Evolutionary conservation across 139 green algal species (phyloP), one percentile per base, ranked within the genome.

Genomic region (Diplosphaera chodatii): DNA sequence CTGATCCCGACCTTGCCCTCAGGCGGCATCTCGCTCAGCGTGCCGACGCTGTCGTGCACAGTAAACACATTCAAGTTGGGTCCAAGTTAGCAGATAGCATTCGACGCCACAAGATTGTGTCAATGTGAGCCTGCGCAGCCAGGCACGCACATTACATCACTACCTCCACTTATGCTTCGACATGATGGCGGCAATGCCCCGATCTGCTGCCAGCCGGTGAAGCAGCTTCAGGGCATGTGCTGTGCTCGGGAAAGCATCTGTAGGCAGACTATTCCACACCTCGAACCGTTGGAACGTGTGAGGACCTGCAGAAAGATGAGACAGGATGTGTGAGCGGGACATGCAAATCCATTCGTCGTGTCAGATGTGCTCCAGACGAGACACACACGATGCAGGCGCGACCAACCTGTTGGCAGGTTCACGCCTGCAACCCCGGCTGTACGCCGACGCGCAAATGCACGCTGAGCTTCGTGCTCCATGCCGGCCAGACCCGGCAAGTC

Each of bases 21-120:
- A 0, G 91, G 91, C 0, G 90, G 91, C 90, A 97, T 96, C 73
- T 97, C 91, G 28, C 68, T 86, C 40, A 97, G 81, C 68, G 83
- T 33, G 4, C 84, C 86, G 15, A 97, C 89, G 0, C 55, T 68
- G 75, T 83, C 90, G 16, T 27, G 48, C 10, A 59, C 48, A 59
- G 37, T n/a, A n/a, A n/a, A n/a, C n/a, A n/a, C n/a, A n/a, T n/a
- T n/a, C n/a, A n/a, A n/a, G n/a, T n/a, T n/a, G n/a, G n/a, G n/a
- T n/a, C n/a, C 37, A 13, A 21, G 10, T 48, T 8, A 48, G 10
- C 37, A 48, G 37, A 8, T 48, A 48, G 13, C 13, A 8, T 48
- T 8, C 37, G 13, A 48, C 37, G 8, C 8, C 37, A 48, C 37
- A 48, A 48, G 10, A 48, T 48, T 48, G 37, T 48, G 37, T n/a